Conservation (phyloP, 164 flowering plant species). For the Malania oleifera region DNA sequence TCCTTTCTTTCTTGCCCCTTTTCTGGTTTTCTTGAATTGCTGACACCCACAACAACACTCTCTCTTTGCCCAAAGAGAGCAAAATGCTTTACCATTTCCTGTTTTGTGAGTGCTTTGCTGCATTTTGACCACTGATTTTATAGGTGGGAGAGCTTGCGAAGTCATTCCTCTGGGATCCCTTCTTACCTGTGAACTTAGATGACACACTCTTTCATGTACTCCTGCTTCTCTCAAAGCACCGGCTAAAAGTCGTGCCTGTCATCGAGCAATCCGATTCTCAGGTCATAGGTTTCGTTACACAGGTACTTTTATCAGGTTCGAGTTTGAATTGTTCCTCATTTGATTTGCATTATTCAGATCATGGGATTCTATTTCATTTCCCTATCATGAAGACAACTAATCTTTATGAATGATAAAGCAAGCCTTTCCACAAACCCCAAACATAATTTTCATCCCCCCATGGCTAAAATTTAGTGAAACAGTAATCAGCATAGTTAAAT, state of each 20-base stretch:
- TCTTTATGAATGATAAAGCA: too few species aligned
- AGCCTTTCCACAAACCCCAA: too few species aligned
- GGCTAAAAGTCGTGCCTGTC: slow-evolving; percentile 33
- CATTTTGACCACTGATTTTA: background rate
- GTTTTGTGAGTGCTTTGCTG: background rate
- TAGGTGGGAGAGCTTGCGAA: slow-evolving; percentile 43
- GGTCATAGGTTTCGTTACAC: slow-evolving; percentile 34
- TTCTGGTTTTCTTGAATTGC: background rate
- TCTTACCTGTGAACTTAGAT: slow-evolving; percentile 33
- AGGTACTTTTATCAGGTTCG: slow-evolving; percentile 15
- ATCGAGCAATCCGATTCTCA: slow-evolving; percentile 17
- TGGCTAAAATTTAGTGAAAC: too few species aligned
- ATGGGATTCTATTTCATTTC: too few species aligned
- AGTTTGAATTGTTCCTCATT: too few species aligned
- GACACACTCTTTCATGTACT: slow-evolving; percentile 38
- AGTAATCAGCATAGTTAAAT: too few species aligned
- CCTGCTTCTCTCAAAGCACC: slow-evolving; percentile 37
- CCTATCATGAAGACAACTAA: too few species aligned
- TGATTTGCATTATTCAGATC: too few species aligned
- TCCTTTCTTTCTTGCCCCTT: too few species aligned
- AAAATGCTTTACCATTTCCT: background rate
- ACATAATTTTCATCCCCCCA: too few species aligned
- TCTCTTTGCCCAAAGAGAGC: too few species aligned
- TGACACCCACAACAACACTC: too few species aligned
- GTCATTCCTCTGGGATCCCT: slow-evolving; percentile 40